Evolutionary conservation across 2,329 filamentous ascomycete species (phyloP).

Genomic region (Thermomyces lanuginosus): DNA sequence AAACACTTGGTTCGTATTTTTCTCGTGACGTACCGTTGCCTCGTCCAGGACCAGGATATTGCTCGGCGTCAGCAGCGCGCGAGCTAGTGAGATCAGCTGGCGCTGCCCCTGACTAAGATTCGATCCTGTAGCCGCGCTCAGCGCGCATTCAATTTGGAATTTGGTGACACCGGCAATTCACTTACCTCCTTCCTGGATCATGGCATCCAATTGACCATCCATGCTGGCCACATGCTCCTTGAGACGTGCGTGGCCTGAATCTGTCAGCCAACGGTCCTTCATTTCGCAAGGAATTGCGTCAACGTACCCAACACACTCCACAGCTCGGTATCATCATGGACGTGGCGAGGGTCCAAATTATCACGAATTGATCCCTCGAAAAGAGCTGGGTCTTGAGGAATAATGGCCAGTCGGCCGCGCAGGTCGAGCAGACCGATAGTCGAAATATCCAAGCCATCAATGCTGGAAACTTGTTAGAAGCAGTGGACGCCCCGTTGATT

Average conservation of each 20-base stretch:
- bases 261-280: no score
- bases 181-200: conserved; percentile 84
- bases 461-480: conserved; percentile 34
- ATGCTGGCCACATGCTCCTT: conserved; percentile 79
- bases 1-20: no score
- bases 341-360: conserved; percentile 86
- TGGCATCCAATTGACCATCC: conserved; percentile 78
- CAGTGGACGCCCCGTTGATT: conserved; percentile 1
- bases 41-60: conserved; percentile 96
- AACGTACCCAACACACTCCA: conserved; percentile 92
- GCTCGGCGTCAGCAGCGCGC: conserved; percentile 82
- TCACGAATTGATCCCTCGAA: conserved; percentile 89
- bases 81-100: conserved; percentile 82
- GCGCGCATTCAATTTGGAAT: background rate
- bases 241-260: conserved; percentile 70
- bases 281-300: no score
- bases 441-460: conserved; percentile 79
- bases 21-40: conserved; percentile 60
- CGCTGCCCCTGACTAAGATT: conserved; percentile 92
- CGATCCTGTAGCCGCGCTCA: conserved; percentile 43
- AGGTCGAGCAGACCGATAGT: conserved; percentile 81
- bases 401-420: conserved; percentile 79
- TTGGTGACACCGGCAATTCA: conserved; percentile 10
- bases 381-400: conserved; percentile 90
- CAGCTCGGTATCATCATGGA: conserved; percentile 90